These are phyloP conservation scores for Nothomitra cinnamomea DNA, from an alignment of 2,329 filamentous ascomycete genomes.

Conservation along the genomic window DNA sequence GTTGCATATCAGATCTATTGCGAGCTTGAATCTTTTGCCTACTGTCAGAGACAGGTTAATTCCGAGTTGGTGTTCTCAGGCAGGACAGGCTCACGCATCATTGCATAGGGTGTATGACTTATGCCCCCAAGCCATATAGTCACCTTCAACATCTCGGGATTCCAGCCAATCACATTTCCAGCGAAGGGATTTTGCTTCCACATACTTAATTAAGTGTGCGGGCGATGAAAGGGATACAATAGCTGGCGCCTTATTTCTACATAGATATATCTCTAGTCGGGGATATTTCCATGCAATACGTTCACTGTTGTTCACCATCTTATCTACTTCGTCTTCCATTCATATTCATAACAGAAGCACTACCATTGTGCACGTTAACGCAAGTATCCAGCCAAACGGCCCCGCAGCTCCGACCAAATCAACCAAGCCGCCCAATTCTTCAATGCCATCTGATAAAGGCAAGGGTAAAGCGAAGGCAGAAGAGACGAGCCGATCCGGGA, in stretches of 20 bases:
- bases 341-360: not conserved
- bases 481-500: not conserved
- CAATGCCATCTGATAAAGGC: not conserved
- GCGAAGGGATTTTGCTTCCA: not conserved
- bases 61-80: not conserved
- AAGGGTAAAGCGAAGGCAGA: conserved; percentile 1
- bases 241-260: not conserved
- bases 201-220: not conserved
- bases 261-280: not conserved
- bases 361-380: not conserved
- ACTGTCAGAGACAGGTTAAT: not conserved
- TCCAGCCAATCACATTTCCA: not conserved
- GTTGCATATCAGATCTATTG: not conserved
- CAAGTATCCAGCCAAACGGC: not conserved
- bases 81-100: not conserved
- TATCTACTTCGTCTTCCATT: not conserved
- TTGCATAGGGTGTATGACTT: not conserved
- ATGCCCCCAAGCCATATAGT: not conserved
- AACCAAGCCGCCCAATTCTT: not conserved
- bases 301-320: not conserved
- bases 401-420: not conserved
- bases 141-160: not conserved
- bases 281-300: not conserved
- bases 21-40: not conserved
- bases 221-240: not conserved